Percentiles rank a stretch among this genome's conserved stretches.
Conservation (phyloP, 2,329 filamentous ascomycete genomes). For the Colletotrichum zoysiae region DNA sequence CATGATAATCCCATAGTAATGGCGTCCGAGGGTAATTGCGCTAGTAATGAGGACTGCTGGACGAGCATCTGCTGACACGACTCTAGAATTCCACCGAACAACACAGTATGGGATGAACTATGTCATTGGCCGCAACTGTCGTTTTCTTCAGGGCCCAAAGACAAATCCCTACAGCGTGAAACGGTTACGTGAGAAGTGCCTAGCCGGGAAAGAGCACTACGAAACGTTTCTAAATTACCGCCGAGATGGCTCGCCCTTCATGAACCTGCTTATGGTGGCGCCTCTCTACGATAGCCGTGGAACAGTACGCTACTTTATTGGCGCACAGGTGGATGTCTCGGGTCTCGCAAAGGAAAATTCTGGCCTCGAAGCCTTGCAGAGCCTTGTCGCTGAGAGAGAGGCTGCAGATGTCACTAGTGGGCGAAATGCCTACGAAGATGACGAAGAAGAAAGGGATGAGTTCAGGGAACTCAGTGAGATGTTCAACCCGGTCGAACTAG, state of each 20-base stretch:
- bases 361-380: slow-evolving; percentile 72
- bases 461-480: slow-evolving; percentile 77
- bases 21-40: slow-evolving; percentile 74
- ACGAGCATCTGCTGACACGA: background rate
- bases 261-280: slow-evolving; percentile 82
- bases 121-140: slow-evolving; percentile 80
- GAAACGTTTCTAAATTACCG: slow-evolving; percentile 84
- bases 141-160: slow-evolving; percentile 81
- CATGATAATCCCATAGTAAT: slow-evolving; percentile 83
- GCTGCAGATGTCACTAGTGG: slow-evolving; percentile 45
- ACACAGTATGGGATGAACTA: slow-evolving; percentile 82
- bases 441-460: slow-evolving; percentile 58
- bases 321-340: slow-evolving; percentile 79
- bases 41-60: accelerated
- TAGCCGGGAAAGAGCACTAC: slow-evolving; percentile 75
- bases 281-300: slow-evolving; percentile 78
- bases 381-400: slow-evolving; percentile 56
- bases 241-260: slow-evolving; percentile 81
- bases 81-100: slow-evolving; percentile 76
- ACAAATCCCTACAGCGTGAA: slow-evolving; percentile 74
- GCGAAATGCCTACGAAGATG: slow-evolving; percentile 41
- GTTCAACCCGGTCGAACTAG: slow-evolving; percentile 76
- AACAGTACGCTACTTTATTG: slow-evolving; percentile 75
- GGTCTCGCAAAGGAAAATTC: slow-evolving; percentile 75
- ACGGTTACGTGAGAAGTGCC: slow-evolving; percentile 71